These are phyloP conservation scores for Collybia sp. DNA, from an alignment of 768 basidiomycete genomes.

Conservation along the genomic window DNA sequence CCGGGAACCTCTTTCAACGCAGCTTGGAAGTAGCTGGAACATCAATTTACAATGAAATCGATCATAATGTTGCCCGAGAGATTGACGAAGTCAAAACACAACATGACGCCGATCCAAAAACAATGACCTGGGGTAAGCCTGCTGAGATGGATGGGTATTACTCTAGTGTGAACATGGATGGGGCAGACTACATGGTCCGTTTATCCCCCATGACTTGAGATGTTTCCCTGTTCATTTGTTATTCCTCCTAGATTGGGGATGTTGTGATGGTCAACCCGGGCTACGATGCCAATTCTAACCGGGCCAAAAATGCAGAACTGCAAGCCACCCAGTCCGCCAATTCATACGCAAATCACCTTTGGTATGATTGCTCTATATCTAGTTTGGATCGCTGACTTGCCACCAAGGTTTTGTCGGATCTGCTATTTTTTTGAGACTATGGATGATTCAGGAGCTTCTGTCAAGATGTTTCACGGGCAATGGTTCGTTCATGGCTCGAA, in stretches of 20 bases:
- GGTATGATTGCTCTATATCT: slow-evolving; percentile 32
- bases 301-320: slow-evolving; percentile 34
- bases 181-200: slow-evolving; percentile 49
- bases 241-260: slow-evolving; percentile 48
- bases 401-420: slow-evolving; percentile 64
- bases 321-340: slow-evolving; percentile 46
- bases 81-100: slow-evolving; percentile 22
- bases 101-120: slow-evolving; percentile 23
- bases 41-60: slow-evolving; percentile 21
- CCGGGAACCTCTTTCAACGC: slow-evolving; percentile 41
- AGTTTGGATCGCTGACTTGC: not conserved
- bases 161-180: slow-evolving; percentile 48
- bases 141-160: slow-evolving; percentile 25
- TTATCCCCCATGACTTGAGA: not conserved
- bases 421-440: slow-evolving; percentile 52
- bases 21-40: slow-evolving; percentile 35
- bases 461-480: slow-evolving; percentile 63
- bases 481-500: slow-evolving; percentile 68
- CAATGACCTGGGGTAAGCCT: slow-evolving; percentile 26
- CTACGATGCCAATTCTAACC: slow-evolving; percentile 34
- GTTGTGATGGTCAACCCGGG: slow-evolving; percentile 61
- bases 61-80: slow-evolving; percentile 18
- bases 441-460: slow-evolving; percentile 10
- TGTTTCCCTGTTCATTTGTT: not conserved
- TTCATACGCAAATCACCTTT: slow-evolving; percentile 49